Base-by-base conservation (phyloP, 108 stramenopile genomes). In the Nannochloropsis oceanica region DNA sequence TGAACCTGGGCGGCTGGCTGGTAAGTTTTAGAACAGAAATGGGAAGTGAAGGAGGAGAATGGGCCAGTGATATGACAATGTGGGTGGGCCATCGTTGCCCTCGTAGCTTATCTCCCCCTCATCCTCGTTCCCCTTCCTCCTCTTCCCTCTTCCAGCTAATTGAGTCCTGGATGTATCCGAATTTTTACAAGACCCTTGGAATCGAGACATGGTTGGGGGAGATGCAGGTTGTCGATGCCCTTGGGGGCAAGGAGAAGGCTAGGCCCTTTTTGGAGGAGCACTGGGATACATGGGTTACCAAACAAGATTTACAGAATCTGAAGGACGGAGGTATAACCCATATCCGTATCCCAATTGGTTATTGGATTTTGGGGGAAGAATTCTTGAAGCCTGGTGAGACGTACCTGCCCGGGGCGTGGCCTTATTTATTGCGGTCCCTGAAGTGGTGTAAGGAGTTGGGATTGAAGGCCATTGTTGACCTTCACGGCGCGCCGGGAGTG, bases 281-380 rank as follows among this genome's bases (percentile, higher is more conserved):
- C 88, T 96, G 95, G 95, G 93, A 94, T 43, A 93, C 91, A 20
- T 96, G 95, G 94, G 92, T 96, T 13, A 95, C 94, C 42, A 90
- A 94, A 88, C 93, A 92, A 46, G 93, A 93, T 79, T 92, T 95
- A 24, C 13, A 80, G 2, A 83, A 83, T 25, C 79, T 95, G 0
- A 84, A 87, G 83, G 84, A 89, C 2, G 84, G 89, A 27, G 92
- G 92, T 44, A 89, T 93, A 12, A 93, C 92, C 20, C 93, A 95
- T 90, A 81, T 94, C 25, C 90, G 94, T 20, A 92, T 95, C 13
- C 94, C 94, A 0, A 44, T 95, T 79, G 84, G 91, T 12, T 91
- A 92, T 85, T 95, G 93, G 93, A 93, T 93, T 25, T 43, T 91
- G 73, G 89, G 91, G 25, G 90, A 85, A n/a, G 59, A 73, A 0